Evolutionary conservation across 768 basidiomycete genomes (phyloP).

Genomic region (Solioccasus polychromus): DNA sequence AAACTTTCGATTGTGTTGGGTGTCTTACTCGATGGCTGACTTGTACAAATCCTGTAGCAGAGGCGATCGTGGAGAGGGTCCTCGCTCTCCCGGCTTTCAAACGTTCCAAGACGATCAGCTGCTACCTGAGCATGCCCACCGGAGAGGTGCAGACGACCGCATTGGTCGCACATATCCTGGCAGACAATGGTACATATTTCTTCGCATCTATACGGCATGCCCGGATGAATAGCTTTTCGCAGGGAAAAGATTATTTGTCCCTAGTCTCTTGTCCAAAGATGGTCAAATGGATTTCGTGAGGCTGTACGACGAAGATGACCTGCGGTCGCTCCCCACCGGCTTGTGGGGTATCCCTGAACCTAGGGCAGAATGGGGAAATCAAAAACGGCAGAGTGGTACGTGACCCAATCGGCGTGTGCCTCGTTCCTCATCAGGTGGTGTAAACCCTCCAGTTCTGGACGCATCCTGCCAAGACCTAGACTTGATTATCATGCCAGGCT

Average conservation of each 20-base stretch:
- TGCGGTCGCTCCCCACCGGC: slow-evolving; percentile 53
- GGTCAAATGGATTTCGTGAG: slow-evolving; percentile 63
- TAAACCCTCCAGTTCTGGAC: slow-evolving; percentile 27
- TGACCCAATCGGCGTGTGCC: slow-evolving; percentile 8
- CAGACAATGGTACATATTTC: slow-evolving; percentile 48
- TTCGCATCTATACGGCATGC: background rate
- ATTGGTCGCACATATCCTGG: slow-evolving; percentile 52
- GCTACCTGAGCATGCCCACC: slow-evolving; percentile 78
- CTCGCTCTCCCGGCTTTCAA: slow-evolving; percentile 51
- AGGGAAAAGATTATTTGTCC: slow-evolving; percentile 72
- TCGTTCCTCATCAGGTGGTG: background rate
- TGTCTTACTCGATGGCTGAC: slow-evolving; percentile 3
- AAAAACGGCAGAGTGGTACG: slow-evolving; percentile 52
- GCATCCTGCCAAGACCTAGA: slow-evolving; percentile 45
- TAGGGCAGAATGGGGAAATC: slow-evolving; percentile 38
- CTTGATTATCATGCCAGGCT: slow-evolving; percentile 68
- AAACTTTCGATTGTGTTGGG: background rate
- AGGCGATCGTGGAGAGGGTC: slow-evolving; percentile 44
- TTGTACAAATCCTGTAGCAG: slow-evolving; percentile 18
- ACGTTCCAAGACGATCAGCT: slow-evolving; percentile 52
- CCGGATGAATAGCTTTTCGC: slow-evolving; percentile 3
- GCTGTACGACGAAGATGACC: slow-evolving; percentile 57
- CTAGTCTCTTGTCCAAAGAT: slow-evolving; percentile 51
- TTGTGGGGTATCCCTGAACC: slow-evolving; percentile 81
- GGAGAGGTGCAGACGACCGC: slow-evolving; percentile 62